A percentile compares a stretch with the other conserved stretches of the same genome.
These are phyloP conservation scores for Herpetomonas tarakana DNA, from an alignment of 208 protist genomes.

Conservation along the genomic window DNA sequence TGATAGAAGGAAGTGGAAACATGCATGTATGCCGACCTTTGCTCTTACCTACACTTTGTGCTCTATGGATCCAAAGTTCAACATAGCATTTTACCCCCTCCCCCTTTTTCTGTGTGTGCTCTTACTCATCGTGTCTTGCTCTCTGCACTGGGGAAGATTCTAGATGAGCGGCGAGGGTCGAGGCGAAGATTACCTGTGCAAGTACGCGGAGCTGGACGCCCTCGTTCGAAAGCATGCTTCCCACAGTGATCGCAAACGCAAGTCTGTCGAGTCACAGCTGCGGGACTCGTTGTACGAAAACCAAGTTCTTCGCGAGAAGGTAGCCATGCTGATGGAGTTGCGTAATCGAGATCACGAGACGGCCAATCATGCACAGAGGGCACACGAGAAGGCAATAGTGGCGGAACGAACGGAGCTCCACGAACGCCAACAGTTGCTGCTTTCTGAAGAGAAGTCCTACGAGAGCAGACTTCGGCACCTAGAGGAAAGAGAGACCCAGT, in stretches of 20 bases:
- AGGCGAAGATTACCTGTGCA: slow-evolving; percentile 19
- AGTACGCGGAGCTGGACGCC: slow-evolving; percentile 28
- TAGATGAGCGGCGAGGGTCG: no score
- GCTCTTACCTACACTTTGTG: no score
- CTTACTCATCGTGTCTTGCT: no score
- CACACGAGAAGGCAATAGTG: neutral
- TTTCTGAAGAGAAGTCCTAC: neutral
- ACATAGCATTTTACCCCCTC: no score
- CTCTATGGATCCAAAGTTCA: no score
- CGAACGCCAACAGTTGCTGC: neutral
- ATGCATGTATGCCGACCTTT: no score
- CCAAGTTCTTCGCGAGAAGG: neutral
- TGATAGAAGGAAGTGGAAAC: no score
- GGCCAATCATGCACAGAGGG: neutral
- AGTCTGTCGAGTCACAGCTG: slow-evolving; percentile 14
- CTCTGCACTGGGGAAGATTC: no score
- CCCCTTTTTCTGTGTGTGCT: no score
- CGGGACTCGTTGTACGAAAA: slow-evolving; percentile 5
- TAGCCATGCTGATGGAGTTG: slow-evolving; percentile 4
- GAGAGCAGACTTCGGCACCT: neutral
- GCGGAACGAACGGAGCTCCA: neutral
- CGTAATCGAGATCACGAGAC: slow-evolving; percentile 6
- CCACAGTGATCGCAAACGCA: slow-evolving; percentile 22
- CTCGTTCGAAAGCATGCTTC: slow-evolving; percentile 28
- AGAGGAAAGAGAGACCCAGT: neutral